These are phyloP conservation scores for Cladosporium sphaerospermum DNA, from an alignment of 2,329 filamentous ascomycete genomes.

Conservation along the genomic window DNA sequence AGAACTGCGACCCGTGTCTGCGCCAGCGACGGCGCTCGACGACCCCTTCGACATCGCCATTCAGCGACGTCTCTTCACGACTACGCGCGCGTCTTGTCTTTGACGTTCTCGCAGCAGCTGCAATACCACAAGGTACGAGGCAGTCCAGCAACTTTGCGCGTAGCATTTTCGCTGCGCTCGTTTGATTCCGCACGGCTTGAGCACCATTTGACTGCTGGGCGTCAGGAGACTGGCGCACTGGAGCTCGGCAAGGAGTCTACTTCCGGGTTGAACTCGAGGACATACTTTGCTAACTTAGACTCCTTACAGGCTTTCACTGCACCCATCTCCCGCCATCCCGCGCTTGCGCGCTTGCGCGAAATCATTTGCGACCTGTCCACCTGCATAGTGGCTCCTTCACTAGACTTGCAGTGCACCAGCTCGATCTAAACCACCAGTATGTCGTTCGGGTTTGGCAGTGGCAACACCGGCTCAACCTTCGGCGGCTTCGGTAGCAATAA, in stretches of 20 bases:
- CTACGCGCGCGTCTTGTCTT: slow-evolving; percentile 1
- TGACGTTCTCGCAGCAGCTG: not conserved
- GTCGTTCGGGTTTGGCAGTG: slow-evolving; percentile 26
- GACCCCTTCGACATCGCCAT: not conserved
- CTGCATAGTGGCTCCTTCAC: not conserved
- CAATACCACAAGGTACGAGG: not conserved
- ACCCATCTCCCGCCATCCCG: not conserved
- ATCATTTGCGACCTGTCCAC: too few species aligned
- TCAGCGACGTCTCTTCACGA: slow-evolving; percentile 5
- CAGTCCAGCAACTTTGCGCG: not conserved
- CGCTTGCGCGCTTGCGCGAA: not conserved
- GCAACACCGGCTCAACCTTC: slow-evolving; percentile 29
- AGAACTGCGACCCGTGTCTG: not conserved
- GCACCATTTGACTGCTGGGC: not conserved
- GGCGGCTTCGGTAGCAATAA: slow-evolving; percentile 13
- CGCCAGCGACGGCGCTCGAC: not conserved
- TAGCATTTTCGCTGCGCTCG: not conserved
- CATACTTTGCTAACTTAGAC: not conserved
- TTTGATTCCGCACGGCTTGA: not conserved
- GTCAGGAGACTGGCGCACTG: not conserved
- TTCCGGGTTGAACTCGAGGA: too few species aligned
- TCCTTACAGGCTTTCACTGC: not conserved
- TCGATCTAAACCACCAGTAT: slow-evolving; percentile 2
- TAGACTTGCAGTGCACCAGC: not conserved
- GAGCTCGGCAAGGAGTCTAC: not conserved